Percentiles rank a stretch among this genome's conserved stretches.
Conservation (phyloP, 2,329 filamentous ascomycete species). For the Pezicula carpinea region DNA sequence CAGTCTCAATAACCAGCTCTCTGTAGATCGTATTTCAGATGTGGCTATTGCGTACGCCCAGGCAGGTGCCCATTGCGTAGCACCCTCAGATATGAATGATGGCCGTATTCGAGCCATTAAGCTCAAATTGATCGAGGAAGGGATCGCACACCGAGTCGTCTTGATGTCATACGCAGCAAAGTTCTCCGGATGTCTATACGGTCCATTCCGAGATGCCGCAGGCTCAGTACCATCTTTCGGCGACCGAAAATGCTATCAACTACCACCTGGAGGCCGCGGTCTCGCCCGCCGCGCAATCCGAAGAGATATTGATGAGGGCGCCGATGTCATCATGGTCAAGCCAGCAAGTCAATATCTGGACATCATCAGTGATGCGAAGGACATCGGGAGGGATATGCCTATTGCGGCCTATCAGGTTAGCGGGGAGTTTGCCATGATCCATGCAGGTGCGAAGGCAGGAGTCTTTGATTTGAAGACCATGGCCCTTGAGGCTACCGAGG, state of each 20-base stretch:
- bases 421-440: conserved; percentile 97
- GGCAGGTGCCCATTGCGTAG: conserved; percentile 93
- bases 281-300: conserved; percentile 86
- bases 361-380: conserved; percentile 96
- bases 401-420: conserved; percentile 96
- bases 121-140: conserved; percentile 92
- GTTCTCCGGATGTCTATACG: conserved; percentile 94
- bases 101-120: conserved; percentile 97
- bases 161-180: conserved; percentile 99
- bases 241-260: conserved; percentile 93
- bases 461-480: conserved; percentile 94
- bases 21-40: conserved; percentile 90
- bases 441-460: conserved; percentile 89
- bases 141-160: conserved; percentile 83
- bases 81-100: conserved; percentile 98
- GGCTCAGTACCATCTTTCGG: conserved; percentile 89
- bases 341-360: conserved; percentile 93
- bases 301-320: conserved; percentile 87
- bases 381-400: conserved; percentile 85
- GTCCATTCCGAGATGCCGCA: conserved; percentile 93
- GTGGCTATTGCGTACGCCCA: conserved; percentile 98
- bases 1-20: conserved; percentile 86
- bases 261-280: conserved; percentile 87
- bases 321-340: conserved; percentile 99
- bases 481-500: conserved; percentile 92